Evolutionary conservation across 75 land plant species (phyloP).

Genomic region (Chamaecyparis obtusa): DNA sequence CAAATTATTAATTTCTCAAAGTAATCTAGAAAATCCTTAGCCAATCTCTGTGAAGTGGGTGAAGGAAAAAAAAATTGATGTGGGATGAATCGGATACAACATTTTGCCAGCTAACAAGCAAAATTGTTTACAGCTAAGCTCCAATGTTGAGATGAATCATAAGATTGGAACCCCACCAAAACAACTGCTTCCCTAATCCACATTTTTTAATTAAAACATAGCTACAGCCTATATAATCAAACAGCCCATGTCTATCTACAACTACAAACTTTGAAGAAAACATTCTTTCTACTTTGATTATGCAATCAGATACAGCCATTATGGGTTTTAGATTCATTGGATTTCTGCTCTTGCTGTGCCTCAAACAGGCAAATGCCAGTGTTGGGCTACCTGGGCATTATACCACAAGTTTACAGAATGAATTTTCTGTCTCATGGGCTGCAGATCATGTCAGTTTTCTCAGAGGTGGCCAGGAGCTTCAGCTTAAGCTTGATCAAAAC

Average conservation of each 20-base stretch:
- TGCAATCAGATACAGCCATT: background rate
- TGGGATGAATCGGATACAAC: too few species aligned
- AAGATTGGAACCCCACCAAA: background rate
- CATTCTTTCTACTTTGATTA: background rate
- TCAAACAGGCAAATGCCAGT: background rate
- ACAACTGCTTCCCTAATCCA: background rate
- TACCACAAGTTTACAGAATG: background rate
- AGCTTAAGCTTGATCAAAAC: background rate
- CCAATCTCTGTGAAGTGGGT: too few species aligned
- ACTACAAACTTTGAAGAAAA: background rate
- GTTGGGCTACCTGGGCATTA: background rate
- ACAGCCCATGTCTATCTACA: background rate
- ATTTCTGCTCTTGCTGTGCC: background rate
- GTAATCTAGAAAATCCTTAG: too few species aligned
- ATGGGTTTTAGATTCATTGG: background rate
- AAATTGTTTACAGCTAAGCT: background rate
- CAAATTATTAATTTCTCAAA: too few species aligned
- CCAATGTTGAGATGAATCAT: background rate
- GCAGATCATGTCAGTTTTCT: background rate
- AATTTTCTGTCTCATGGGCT: slow-evolving; percentile 1
- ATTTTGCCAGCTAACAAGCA: background rate
- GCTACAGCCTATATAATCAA: background rate
- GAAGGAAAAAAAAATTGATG: too few species aligned
- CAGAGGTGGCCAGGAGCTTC: slow-evolving; percentile 5
- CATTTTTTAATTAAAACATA: background rate